Conservation (phyloP, 2,329 filamentous ascomycete genomes). For the Talaromyces atroroseus region DNA sequence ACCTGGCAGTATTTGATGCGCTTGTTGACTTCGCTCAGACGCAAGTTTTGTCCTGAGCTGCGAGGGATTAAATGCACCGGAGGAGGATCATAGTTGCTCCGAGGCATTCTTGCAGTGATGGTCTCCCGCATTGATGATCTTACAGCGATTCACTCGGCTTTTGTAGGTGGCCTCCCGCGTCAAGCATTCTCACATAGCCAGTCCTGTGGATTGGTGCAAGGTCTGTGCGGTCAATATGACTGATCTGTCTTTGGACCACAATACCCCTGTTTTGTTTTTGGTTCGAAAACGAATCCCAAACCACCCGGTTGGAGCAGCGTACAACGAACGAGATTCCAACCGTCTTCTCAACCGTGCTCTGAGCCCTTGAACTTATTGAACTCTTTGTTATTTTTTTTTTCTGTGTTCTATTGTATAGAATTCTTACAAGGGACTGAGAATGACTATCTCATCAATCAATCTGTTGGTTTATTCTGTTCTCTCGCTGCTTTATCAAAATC, state of each 20-base stretch:
- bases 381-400: too few relatives aligned
- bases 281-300: too few relatives aligned
- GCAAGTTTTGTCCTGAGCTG: not conserved
- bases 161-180: not conserved
- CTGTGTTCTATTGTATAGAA: too few relatives aligned
- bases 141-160: not conserved
- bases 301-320: too few relatives aligned
- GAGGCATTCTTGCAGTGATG: not conserved
- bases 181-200: not conserved
- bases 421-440: too few relatives aligned
- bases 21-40: slow-evolving; percentile 1
- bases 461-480: too few relatives aligned
- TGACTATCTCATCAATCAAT: too few relatives aligned
- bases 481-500: too few relatives aligned
- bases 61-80: not conserved
- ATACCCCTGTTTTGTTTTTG: too few relatives aligned
- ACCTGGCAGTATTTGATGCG: not conserved
- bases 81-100: slow-evolving; percentile 6
- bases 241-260: not conserved
- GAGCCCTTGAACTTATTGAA: too few relatives aligned
- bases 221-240: not conserved
- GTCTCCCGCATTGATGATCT: slow-evolving; percentile 6
- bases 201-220: not conserved
- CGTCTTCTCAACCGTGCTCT: too few relatives aligned
- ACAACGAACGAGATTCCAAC: too few relatives aligned